These are phyloP conservation scores for Elasticomyces elasticus DNA, from an alignment of 495 filamentous ascomycete genomes.

Conservation along the genomic window DNA sequence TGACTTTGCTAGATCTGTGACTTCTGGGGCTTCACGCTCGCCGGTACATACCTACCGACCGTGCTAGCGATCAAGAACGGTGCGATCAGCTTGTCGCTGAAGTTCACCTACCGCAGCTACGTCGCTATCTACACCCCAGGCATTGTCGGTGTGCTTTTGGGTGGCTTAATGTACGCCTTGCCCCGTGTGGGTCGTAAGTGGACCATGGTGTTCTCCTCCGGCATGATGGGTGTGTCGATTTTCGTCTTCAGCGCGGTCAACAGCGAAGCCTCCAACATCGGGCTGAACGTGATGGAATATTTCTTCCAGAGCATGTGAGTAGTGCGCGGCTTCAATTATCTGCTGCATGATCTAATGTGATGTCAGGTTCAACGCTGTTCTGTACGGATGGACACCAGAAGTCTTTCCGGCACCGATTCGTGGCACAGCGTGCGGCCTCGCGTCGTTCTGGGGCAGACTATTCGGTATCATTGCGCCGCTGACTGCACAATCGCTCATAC, in stretches of 20 bases:
- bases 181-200: constrained; percentile 16
- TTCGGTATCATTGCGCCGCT: constrained; percentile 39
- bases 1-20: constrained; percentile 28
- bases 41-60: constrained; percentile 34
- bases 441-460: constrained; percentile 40
- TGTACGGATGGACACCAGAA: constrained; percentile 50
- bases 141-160: constrained; percentile 36
- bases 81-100: constrained; percentile 26
- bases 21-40: constrained; percentile 39
- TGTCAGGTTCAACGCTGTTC: constrained; percentile 39
- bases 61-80: constrained; percentile 36
- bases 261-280: constrained; percentile 35
- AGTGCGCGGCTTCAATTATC: not conserved
- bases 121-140: constrained; percentile 39
- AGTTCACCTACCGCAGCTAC: constrained; percentile 36
- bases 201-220: constrained; percentile 39
- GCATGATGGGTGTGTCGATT: constrained; percentile 37
- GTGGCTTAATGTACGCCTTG: constrained; percentile 32
- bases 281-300: constrained; percentile 39
- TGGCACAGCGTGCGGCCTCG: constrained; percentile 43
- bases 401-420: constrained; percentile 46
- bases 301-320: constrained; percentile 39
- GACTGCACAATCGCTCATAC: constrained; percentile 32
- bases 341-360: not conserved
- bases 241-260: constrained; percentile 39